Evolutionary conservation across 768 basidiomycete genomes (phyloP).

Genomic region (Serendipita sp.): DNA sequence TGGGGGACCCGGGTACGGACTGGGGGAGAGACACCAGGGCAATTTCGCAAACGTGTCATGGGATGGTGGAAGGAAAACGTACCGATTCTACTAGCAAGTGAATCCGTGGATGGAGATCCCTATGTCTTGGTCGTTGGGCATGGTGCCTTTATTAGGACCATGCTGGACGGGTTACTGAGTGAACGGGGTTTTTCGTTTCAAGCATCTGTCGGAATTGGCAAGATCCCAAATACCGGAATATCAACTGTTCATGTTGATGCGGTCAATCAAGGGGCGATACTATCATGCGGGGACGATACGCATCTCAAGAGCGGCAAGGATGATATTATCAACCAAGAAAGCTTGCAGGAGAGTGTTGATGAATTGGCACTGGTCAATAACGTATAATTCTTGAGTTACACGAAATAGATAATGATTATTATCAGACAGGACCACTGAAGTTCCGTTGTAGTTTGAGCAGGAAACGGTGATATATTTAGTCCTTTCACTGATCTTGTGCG

Average conservation of each 20-base stretch:
- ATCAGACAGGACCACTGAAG: too few species aligned
- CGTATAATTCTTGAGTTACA: too few species aligned
- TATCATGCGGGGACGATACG: background rate
- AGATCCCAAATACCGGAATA: conserved; percentile 3
- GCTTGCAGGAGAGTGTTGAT: background rate
- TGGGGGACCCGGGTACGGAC: background rate
- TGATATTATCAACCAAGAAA: background rate
- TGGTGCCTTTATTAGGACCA: background rate
- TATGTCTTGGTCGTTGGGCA: background rate
- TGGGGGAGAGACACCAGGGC: background rate
- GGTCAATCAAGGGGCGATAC: background rate
- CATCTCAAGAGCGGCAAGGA: background rate
- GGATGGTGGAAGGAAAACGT: background rate
- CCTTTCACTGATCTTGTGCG: background rate
- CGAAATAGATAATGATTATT: too few species aligned
- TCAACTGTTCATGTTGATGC: background rate
- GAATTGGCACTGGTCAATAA: background rate
- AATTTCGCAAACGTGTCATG: background rate
- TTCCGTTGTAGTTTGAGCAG: background rate
- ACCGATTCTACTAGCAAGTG: background rate
- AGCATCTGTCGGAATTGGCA: background rate
- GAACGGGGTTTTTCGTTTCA: background rate
- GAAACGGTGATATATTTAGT: background rate
- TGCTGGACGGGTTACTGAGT: background rate
- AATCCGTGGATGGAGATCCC: background rate